phyloP scores from a whole-genome alignment of 2,329 filamentous ascomycete species.

The Aspergillus brasiliensis region DNA sequence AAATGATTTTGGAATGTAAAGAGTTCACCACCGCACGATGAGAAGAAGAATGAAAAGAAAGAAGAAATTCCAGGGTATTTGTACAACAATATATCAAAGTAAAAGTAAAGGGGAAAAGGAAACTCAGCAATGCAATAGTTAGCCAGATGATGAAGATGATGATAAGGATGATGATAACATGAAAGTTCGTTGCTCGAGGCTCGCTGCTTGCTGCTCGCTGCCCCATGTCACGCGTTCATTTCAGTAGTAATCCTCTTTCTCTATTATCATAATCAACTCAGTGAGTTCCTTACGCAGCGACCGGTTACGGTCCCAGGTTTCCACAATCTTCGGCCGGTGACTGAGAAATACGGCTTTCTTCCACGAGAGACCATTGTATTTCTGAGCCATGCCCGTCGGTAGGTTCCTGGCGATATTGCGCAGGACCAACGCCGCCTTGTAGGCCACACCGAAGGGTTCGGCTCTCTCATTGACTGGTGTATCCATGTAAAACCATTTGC shows the following conservation, averaged over 20 bases:
- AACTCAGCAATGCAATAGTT: background rate
- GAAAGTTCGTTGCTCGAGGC: background rate
- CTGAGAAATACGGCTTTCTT: conserved; percentile 45
- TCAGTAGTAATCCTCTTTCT: conserved; percentile 42
- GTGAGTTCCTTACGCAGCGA: conserved; percentile 45
- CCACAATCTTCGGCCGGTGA: conserved; percentile 41
- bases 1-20: background rate
- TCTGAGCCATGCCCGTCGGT: conserved; percentile 33
- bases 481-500: conserved; percentile 43
- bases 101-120: conserved; percentile 1
- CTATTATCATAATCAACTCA: conserved; percentile 46
- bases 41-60: background rate
- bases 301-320: conserved; percentile 44
- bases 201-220: no score
- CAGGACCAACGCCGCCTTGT: conserved; percentile 50
- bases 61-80: conserved; percentile 23
- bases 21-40: background rate
- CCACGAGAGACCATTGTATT: conserved; percentile 38
- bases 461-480: conserved; percentile 46
- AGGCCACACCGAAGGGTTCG: conserved; percentile 49
- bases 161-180: background rate
- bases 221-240: background rate
- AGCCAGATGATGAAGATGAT: conserved; percentile 7
- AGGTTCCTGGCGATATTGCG: conserved; percentile 50
- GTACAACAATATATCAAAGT: conserved; percentile 15